Percentiles rank a stretch among this genome's conserved stretches.
Evolutionary conservation across 768 basidiomycete genomes (phyloP).

Genomic region (Lactarius indigo): DNA sequence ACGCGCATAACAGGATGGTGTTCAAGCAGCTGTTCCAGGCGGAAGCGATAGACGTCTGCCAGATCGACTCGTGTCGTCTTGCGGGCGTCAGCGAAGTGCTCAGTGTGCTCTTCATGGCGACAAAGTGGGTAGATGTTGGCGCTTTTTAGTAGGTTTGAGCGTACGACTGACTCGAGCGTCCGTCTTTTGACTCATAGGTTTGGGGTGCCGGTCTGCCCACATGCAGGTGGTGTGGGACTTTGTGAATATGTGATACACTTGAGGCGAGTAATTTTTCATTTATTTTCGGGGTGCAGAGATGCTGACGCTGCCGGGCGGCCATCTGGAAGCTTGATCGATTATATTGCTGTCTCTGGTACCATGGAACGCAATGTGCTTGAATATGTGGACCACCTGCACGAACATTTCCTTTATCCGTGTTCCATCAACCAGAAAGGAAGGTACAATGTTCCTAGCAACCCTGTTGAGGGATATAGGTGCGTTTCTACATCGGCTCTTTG

Average conservation of each 20-base stretch:
- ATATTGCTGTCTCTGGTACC: conserved; percentile 83
- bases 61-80: conserved; percentile 92
- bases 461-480: conserved; percentile 76
- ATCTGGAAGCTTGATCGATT: conserved; percentile 74
- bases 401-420: conserved; percentile 87
- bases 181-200: conserved; percentile 45
- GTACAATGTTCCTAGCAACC: conserved; percentile 80
- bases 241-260: conserved; percentile 91
- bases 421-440: conserved; percentile 81
- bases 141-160: background rate
- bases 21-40: conserved; percentile 93
- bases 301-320: background rate
- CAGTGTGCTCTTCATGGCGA: conserved; percentile 83
- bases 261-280: conserved; percentile 41
- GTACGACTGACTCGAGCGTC: too few relatives aligned
- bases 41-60: conserved; percentile 90
- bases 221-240: conserved; percentile 91
- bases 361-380: conserved; percentile 96
- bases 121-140: conserved; percentile 49
- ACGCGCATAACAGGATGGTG: conserved; percentile 91
- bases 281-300: conserved; percentile 3
- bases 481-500: conserved; percentile 17
- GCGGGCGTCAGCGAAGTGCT: conserved; percentile 95
- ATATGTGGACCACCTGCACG: conserved; percentile 88
- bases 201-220: conserved; percentile 84